These are phyloP conservation scores for Aspergillus phoenicis DNA, from an alignment of 2,329 filamentous ascomycete species.

Conservation along the genomic window DNA sequence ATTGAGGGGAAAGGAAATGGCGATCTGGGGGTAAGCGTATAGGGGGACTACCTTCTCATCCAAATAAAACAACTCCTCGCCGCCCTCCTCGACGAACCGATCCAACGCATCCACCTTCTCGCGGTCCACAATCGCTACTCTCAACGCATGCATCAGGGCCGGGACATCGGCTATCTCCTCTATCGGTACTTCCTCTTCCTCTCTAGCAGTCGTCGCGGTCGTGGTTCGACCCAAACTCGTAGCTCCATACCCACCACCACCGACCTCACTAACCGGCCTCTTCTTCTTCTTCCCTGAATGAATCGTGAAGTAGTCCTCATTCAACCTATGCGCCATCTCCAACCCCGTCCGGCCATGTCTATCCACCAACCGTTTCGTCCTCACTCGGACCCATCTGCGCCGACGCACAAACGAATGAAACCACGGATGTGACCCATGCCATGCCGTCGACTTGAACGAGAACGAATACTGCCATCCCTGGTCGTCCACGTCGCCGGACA, in stretches of 20 bases:
- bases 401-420: constrained; percentile 93
- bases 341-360: constrained; percentile 38
- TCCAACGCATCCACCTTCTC: constrained; percentile 86
- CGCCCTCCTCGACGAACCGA: constrained; percentile 76
- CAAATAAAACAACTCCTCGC: constrained; percentile 74
- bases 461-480: constrained; percentile 97
- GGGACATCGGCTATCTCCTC: constrained; percentile 67
- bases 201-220: constrained; percentile 41
- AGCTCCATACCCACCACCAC: constrained; percentile 29
- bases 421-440: constrained; percentile 88
- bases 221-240: constrained; percentile 39
- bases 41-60: constrained; percentile 55
- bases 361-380: constrained; percentile 62
- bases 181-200: constrained; percentile 45
- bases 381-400: constrained; percentile 81
- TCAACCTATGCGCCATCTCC: constrained; percentile 64
- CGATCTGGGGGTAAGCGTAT: not conserved
- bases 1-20: too few relatives aligned
- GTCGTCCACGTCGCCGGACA: constrained; percentile 80
- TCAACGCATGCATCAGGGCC: constrained; percentile 69
- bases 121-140: constrained; percentile 75
- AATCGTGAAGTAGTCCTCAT: constrained; percentile 78
- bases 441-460: constrained; percentile 76
- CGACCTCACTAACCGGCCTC: constrained; percentile 46
- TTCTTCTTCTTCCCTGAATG: constrained; percentile 54